Percentiles rank a stretch among this genome's conserved stretches.
phyloP scores from a whole-genome alignment of 371 early-diverging fungal genomes.

The Dinochytrium kinnereticum region DNA sequence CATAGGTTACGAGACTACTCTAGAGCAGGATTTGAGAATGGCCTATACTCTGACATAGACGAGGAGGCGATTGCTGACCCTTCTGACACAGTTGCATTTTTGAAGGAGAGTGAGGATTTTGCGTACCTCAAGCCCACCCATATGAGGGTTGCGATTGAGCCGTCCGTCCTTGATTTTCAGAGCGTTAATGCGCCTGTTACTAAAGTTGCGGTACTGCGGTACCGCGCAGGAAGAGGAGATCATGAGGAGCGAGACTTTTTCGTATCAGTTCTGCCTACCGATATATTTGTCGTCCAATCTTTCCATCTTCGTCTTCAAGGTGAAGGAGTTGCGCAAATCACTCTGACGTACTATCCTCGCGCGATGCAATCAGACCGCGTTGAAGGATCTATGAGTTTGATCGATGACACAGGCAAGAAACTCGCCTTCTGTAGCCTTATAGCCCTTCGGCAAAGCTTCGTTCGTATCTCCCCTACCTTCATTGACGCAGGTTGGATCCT shows the following conservation, averaged over 20 bases:
- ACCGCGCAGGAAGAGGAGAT: constrained; percentile 59
- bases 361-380: constrained; percentile 48
- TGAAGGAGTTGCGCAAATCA: constrained; percentile 56
- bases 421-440: constrained; percentile 51
- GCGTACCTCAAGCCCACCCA: constrained; percentile 45
- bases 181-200: constrained; percentile 51
- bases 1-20: constrained; percentile 37
- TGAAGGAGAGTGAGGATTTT: constrained; percentile 55
- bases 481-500: constrained; percentile 63
- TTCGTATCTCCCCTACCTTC: constrained; percentile 46
- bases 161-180: constrained; percentile 52
- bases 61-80: constrained; percentile 49
- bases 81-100: constrained; percentile 49
- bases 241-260: constrained; percentile 60
- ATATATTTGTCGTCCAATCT: constrained; percentile 49
- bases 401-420: constrained; percentile 58
- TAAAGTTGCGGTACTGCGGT: constrained; percentile 50
- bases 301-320: constrained; percentile 60
- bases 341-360: constrained; percentile 51
- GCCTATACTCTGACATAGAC: constrained; percentile 22
- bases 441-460: constrained; percentile 52
- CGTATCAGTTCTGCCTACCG: constrained; percentile 53
- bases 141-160: constrained; percentile 54
- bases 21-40: constrained; percentile 6
- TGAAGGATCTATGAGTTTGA: constrained; percentile 56